Conservation (phyloP, 2,329 filamentous ascomycete genomes). For the Aspergillus flavus region DNA sequence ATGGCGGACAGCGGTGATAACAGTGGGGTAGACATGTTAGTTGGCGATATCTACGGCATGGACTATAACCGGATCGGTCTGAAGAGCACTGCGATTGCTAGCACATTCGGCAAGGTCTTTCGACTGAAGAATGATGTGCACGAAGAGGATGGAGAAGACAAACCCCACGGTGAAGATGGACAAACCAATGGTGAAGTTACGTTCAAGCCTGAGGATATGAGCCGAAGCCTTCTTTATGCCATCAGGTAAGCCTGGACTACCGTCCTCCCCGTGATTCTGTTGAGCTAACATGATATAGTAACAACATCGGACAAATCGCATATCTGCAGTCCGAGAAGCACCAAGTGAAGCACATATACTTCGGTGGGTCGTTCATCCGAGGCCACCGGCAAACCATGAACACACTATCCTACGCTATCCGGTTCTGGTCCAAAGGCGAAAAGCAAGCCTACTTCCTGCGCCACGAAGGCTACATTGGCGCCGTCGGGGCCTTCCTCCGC, state of each 20-base stretch:
- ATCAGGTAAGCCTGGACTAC: slow-evolving; percentile 59
- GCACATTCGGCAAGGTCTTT: slow-evolving; percentile 95
- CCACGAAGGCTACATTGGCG: slow-evolving; percentile 92
- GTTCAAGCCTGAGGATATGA: slow-evolving; percentile 84
- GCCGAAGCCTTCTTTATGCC: slow-evolving; percentile 86
- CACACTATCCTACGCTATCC: slow-evolving; percentile 93
- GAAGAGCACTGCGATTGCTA: slow-evolving; percentile 93
- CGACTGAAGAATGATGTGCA: slow-evolving; percentile 83
- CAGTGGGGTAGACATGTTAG: slow-evolving; percentile 88
- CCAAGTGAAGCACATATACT: slow-evolving; percentile 89
- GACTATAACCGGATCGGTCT: slow-evolving; percentile 96
- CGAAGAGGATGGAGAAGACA: slow-evolving; percentile 71
- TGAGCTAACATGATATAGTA: slow-evolving; percentile 56
- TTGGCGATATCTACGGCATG: slow-evolving; percentile 95
- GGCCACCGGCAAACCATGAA: slow-evolving; percentile 98
- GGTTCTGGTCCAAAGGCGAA: slow-evolving; percentile 91
- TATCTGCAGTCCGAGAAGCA: slow-evolving; percentile 98
- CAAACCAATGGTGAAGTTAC: slow-evolving; percentile 40
- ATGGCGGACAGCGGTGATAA: slow-evolving; percentile 93
- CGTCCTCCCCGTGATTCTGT: slow-evolving; percentile 3
- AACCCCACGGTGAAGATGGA: slow-evolving; percentile 55
- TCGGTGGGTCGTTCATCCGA: slow-evolving; percentile 94
- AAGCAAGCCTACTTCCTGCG: slow-evolving; percentile 96
- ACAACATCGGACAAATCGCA: slow-evolving; percentile 97
- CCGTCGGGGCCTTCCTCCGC: slow-evolving; percentile 92